A percentile compares a stretch with the other conserved stretches of the same genome.
Conservation (phyloP, 345 rosid genomes). For the Cardamine resedifolia region DNA sequence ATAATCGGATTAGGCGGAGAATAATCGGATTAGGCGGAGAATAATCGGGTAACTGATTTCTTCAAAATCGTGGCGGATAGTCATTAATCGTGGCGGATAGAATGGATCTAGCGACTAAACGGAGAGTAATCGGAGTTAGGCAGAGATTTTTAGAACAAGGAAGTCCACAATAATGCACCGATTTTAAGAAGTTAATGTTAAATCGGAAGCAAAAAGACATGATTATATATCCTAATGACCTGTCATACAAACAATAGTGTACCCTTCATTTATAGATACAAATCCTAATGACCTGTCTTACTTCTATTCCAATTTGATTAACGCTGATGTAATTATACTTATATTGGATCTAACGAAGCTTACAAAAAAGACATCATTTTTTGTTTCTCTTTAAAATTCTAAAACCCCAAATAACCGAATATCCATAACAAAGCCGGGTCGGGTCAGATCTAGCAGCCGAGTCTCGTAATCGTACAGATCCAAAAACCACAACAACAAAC, state of each 20-base stretch:
- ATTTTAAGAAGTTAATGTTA: too few relatives aligned
- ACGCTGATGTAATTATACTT: background rate
- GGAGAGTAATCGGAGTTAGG: too few relatives aligned
- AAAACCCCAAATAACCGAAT: background rate
- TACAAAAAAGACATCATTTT: background rate
- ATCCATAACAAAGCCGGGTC: slow-evolving; percentile 9
- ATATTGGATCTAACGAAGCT: background rate
- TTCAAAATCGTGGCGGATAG: too few relatives aligned
- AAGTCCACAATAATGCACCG: too few relatives aligned
- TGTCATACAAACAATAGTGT: background rate
- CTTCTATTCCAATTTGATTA: background rate
- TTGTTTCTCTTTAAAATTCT: background rate
- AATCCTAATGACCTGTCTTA: background rate
- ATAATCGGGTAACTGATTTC: too few relatives aligned
- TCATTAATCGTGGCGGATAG: too few relatives aligned
- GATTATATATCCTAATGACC: background rate
- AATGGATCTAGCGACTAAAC: too few relatives aligned
- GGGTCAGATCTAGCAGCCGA: slow-evolving; percentile 24
- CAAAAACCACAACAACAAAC: slow-evolving; percentile 10
- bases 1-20: too few relatives aligned
- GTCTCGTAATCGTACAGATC: background rate
- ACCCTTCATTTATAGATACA: background rate
- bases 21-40: too few relatives aligned
- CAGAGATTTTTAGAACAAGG: too few relatives aligned
- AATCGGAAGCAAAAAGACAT: too few relatives aligned